Evolutionary conservation across 805 yeast species (phyloP), one percentile per base, ranked within the genome.

Genomic region (Candida orba): DNA sequence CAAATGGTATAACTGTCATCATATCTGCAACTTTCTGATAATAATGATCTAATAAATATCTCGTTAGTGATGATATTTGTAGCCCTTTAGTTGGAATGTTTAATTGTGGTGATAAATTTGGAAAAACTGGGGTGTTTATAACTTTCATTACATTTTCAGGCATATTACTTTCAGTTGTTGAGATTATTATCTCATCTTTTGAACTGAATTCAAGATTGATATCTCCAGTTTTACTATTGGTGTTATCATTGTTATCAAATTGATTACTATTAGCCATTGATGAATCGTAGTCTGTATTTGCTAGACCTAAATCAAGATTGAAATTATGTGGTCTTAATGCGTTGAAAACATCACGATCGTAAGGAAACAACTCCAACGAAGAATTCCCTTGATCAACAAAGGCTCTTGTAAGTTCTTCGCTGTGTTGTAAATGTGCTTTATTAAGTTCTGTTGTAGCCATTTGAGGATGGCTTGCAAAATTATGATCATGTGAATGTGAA

Each of bases 11-110:
- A 4, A 81, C 88, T 0, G 87, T 77, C 88, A 83, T 81, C 42
- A 78, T 63, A 58, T 85, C 93, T 0, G 91, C 91, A 1, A 88
- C 93, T 50, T 80, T 78, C 15, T 81, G 76, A 15, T 77, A 72
- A 59, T 86, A 88, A 56, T 88, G 79, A 48, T 80, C 79, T 39
- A 88, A 65, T 34, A 88, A 64, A 56, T 80, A 84, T 37, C 93
- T 63, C 0, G 95, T 77, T 52, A 85, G 67, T 1, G 95, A 86
- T 51, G 77, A 78, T 3, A 82, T 78, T 46, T 72, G 74, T 35
- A 84, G 57, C 0, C 88, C 83, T 0, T 81, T 73, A 2, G 74
- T 69, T 2, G 89, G 86, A 4, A 83, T 55, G 47, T 55, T 64
- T 57, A 52, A 60, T 48, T 56, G 40, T 14, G 53, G 40, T 17